Percentiles rank a stretch among this genome's conserved stretches.
Conservation (phyloP, 1,139 yeast species). For the Ogataea hybrid region DNA sequence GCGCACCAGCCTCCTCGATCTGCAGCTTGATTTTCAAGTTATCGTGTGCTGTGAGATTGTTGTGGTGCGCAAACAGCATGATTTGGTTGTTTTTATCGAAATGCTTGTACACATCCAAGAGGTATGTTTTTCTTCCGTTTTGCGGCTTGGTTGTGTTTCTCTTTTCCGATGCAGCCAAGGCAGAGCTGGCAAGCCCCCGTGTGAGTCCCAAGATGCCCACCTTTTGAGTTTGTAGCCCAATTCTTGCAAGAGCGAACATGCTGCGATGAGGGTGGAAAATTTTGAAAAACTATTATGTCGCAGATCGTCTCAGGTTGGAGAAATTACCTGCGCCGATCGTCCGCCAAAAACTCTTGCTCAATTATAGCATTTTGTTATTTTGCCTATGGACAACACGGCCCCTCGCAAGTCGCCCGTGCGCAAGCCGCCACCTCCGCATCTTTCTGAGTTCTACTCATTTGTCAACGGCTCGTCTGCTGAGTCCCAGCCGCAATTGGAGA, state of each 20-base stretch:
- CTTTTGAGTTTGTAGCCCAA: background rate
- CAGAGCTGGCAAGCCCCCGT: slow-evolving; percentile 5
- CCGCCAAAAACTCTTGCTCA: slow-evolving; percentile 3
- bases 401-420: slow-evolving; percentile 22
- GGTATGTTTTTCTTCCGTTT: slow-evolving; percentile 74
- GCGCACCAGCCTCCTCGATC: slow-evolving; percentile 62
- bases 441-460: slow-evolving; percentile 53
- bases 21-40: slow-evolving; percentile 61
- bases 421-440: slow-evolving; percentile 43
- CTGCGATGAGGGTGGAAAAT: slow-evolving; percentile 5
- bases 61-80: slow-evolving; percentile 77
- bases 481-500: slow-evolving; percentile 6
- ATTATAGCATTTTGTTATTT: background rate
- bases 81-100: slow-evolving; percentile 67
- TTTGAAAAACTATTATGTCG: slow-evolving; percentile 4
- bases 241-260: slow-evolving; percentile 5
- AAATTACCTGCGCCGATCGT: slow-evolving; percentile 3
- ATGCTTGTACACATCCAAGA: slow-evolving; percentile 74
- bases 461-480: slow-evolving; percentile 33
- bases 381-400: slow-evolving; percentile 10
- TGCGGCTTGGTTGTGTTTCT: slow-evolving; percentile 52
- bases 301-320: background rate
- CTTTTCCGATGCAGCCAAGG: background rate
- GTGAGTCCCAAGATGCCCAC: background rate
- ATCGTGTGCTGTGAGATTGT: slow-evolving; percentile 71